phyloP scores from a whole-genome alignment of 768 basidiomycete species.

The Amanita pallidorosea region DNA sequence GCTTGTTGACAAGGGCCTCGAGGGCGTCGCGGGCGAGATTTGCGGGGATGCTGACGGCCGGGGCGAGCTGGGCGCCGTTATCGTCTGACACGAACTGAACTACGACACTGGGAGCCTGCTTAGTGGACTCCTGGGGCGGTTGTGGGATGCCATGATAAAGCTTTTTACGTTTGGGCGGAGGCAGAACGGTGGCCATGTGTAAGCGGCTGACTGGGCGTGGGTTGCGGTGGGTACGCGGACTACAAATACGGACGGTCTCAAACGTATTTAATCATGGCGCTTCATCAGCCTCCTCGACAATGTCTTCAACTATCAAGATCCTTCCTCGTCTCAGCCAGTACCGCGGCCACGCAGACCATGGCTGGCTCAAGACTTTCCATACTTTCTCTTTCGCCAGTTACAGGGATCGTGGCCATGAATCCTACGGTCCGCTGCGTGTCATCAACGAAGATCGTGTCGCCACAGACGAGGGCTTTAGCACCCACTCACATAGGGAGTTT shows the following conservation, averaged over 20 bases:
- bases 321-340: conserved; percentile 46
- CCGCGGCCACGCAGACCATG: conserved; percentile 68
- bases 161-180: conserved; percentile 73
- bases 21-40: conserved; percentile 77
- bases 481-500: conserved; percentile 73
- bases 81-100: conserved; percentile 92
- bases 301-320: conserved; percentile 26
- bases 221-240: conserved; percentile 2
- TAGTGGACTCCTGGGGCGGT: conserved; percentile 39
- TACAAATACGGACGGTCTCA: background rate
- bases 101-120: conserved; percentile 47
- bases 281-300: background rate
- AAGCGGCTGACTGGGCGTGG: background rate
- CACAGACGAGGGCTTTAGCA: conserved; percentile 71
- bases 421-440: conserved; percentile 71
- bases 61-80: conserved; percentile 71
- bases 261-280: background rate
- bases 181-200: conserved; percentile 73
- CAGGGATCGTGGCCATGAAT: conserved; percentile 40
- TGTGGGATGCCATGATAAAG: conserved; percentile 63
- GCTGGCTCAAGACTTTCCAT: conserved; percentile 83
- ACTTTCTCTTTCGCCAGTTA: conserved; percentile 71
- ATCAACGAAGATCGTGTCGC: conserved; percentile 91
- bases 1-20: conserved; percentile 82
- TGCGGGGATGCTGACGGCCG: conserved; percentile 82